A percentile compares a stretch with the other conserved stretches of the same genome.
phyloP scores from a whole-genome alignment of 2,329 filamentous ascomycete species.

The Metarhizium album region DNA sequence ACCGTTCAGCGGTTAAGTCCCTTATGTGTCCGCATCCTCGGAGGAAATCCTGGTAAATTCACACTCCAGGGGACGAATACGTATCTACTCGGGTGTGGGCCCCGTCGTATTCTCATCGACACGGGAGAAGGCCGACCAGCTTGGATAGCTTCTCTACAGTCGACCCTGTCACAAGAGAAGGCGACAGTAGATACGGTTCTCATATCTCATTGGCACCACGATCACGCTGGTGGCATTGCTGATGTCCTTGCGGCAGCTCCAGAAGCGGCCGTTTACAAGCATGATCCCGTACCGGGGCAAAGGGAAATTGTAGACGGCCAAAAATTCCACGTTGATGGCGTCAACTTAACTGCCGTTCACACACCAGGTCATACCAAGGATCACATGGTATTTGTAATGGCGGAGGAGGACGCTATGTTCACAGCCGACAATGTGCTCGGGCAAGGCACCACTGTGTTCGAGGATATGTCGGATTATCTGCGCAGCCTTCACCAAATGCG shows the following conservation, averaged over 20 bases:
- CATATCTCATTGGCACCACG: conserved; percentile 86
- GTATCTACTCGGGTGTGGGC: conserved; percentile 75
- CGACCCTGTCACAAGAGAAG: conserved; percentile 55
- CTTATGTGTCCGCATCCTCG: conserved; percentile 71
- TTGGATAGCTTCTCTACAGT: conserved; percentile 59
- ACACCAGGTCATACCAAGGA: conserved; percentile 65
- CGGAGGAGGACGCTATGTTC: conserved; percentile 75
- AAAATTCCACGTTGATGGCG: conserved; percentile 46
- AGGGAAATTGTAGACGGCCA: conserved; percentile 37
- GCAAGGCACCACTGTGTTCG: conserved; percentile 77
- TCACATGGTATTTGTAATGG: conserved; percentile 68
- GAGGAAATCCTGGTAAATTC: conserved; percentile 81
- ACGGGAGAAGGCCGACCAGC: conserved; percentile 71
- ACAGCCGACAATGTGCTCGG: conserved; percentile 84
- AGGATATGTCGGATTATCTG: conserved; percentile 62
- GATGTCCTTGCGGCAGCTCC: conserved; percentile 59
- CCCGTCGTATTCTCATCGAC: conserved; percentile 69
- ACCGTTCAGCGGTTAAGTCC: conserved; percentile 70
- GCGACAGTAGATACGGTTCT: conserved; percentile 59
- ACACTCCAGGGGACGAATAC: conserved; percentile 79
- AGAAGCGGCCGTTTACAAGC: conserved; percentile 53
- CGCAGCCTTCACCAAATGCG: conserved; percentile 59
- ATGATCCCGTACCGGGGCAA: conserved; percentile 43
- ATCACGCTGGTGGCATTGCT: conserved; percentile 68
- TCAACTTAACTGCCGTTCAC: conserved; percentile 53